Conservation (phyloP, 2,329 filamentous ascomycete genomes). For the Leptosphaerulina australis region DNA sequence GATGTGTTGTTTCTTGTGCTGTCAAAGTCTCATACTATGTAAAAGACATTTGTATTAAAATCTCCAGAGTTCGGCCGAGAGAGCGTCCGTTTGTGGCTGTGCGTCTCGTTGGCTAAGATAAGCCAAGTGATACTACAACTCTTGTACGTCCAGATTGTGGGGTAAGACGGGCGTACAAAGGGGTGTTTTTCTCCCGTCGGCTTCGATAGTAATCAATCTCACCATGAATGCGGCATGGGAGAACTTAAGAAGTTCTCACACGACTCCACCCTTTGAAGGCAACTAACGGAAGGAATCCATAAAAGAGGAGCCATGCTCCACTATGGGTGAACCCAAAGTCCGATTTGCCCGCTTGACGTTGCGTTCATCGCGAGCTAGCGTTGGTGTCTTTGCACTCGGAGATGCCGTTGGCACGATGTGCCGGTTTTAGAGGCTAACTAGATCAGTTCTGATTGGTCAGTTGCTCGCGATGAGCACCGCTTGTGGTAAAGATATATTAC, state of each 20-base stretch:
- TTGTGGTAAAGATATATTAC: constrained; percentile 1
- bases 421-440: constrained; percentile 5
- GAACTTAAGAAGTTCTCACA: neutral
- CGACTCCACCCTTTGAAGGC: neutral
- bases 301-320: constrained; percentile 10
- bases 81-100: neutral
- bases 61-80: neutral
- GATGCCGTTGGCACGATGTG: constrained; percentile 10
- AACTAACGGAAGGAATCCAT: neutral
- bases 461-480: neutral
- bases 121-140: neutral
- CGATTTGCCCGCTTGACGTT: constrained; percentile 2
- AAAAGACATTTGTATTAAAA: neutral
- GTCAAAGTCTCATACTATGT: too few species aligned
- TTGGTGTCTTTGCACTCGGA: constrained; percentile 11
- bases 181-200: neutral
- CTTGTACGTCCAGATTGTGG: constrained; percentile 8
- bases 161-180: neutral
- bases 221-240: neutral
- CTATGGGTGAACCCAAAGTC: constrained; percentile 6
- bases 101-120: neutral
- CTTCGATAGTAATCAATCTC: neutral
- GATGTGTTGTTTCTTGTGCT: neutral
- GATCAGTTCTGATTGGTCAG: constrained; percentile 4
- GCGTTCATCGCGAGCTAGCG: constrained; percentile 9